Percentiles rank a stretch among this genome's conserved stretches.
phyloP scores from a whole-genome alignment of 2,329 filamentous ascomycete genomes.

The Colletotrichum horii region DNA sequence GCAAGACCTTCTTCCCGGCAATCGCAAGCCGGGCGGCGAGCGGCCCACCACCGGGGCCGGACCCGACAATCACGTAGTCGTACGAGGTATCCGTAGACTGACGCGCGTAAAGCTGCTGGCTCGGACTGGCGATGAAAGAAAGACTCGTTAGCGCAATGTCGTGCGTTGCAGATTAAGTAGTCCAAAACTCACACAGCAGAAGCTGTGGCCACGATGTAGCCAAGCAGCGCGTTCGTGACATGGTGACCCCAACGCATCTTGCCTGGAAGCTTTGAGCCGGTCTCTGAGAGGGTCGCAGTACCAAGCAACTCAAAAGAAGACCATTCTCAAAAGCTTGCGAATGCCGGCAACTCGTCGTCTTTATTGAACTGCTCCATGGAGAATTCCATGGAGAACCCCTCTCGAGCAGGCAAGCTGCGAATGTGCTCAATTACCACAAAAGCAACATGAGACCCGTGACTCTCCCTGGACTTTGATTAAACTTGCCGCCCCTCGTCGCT shows the following conservation, averaged over 20 bases:
- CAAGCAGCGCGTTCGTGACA: constrained; percentile 1
- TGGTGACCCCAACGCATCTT: constrained; percentile 6
- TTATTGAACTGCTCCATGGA: neutral
- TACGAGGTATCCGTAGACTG: constrained; percentile 35
- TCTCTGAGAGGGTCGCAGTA: neutral
- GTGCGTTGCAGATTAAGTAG: neutral
- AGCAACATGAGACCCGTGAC: neutral
- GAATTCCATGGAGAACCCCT: neutral
- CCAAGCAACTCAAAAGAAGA: neutral
- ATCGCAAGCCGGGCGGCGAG: constrained; percentile 60
- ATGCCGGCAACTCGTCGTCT: neutral
- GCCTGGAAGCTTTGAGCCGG: neutral
- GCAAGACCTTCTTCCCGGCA: constrained; percentile 60
- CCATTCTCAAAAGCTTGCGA: neutral
- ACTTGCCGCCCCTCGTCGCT: neutral
- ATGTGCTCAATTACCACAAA: neutral
- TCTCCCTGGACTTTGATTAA: constrained; percentile 4
- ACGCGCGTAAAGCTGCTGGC: neutral
- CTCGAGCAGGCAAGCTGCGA: neutral
- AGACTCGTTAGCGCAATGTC: neutral
- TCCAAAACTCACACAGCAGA: constrained; percentile 3
- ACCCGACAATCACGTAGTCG: constrained; percentile 66
- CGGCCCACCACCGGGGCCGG: constrained; percentile 60
- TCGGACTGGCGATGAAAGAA: neutral
- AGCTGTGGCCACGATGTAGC: constrained; percentile 9